Evolutionary conservation across 2,329 filamentous ascomycete species (phyloP).

Genomic region (Fusarium ramigenum): DNA sequence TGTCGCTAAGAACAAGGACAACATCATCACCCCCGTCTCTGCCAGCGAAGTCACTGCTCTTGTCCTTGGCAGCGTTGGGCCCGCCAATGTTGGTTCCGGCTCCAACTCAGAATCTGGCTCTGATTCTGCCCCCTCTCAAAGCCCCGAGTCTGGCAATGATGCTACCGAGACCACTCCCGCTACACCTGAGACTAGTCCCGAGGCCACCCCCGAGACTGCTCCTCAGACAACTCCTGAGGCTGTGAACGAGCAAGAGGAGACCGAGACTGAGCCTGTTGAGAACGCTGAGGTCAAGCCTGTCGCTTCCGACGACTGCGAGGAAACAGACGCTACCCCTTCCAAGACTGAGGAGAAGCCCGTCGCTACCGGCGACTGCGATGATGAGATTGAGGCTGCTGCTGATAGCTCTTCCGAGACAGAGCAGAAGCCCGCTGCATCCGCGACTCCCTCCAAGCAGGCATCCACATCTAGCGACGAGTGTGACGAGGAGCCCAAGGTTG

Average conservation of each 20-base stretch:
- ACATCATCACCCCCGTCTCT: conserved; percentile 40
- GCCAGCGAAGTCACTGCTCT: conserved; percentile 39
- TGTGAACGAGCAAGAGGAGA: not conserved
- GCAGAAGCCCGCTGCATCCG: not conserved
- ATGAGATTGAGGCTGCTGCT: not conserved
- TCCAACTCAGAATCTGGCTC: conserved; percentile 29
- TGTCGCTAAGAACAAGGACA: conserved; percentile 21
- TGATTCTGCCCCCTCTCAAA: conserved; percentile 9
- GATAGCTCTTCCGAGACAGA: not conserved
- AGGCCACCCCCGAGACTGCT: not conserved
- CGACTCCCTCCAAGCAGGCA: not conserved
- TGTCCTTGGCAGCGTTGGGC: conserved; percentile 37
- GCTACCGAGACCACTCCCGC: not conserved
- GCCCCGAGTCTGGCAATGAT: not conserved
- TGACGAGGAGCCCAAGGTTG: not conserved
- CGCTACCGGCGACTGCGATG: not conserved
- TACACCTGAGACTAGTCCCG: not conserved
- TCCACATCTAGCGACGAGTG: not conserved
- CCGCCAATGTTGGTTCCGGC: conserved; percentile 38
- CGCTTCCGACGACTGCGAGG: not conserved
- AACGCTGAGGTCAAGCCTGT: not conserved
- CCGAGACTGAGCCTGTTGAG: not conserved
- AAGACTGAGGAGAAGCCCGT: not conserved
- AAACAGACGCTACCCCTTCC: not conserved
- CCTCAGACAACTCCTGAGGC: not conserved